Conservation (phyloP, 371 early-diverging fungal genomes). For the Mortierella sp. region DNA sequence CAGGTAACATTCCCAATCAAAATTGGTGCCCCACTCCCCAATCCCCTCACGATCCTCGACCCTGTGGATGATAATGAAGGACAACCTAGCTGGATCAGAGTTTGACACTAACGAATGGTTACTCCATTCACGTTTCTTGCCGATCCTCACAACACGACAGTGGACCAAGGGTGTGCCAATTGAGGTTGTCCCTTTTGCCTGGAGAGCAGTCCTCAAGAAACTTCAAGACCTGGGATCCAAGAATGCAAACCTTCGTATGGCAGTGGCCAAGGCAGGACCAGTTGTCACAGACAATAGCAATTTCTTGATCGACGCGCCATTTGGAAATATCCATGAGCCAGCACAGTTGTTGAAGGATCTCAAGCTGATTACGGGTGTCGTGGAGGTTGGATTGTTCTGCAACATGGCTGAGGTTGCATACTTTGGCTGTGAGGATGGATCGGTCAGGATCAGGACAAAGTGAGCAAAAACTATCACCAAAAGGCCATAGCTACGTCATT, state of each 20-base stretch:
- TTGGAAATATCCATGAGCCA: slow-evolving; percentile 78
- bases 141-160: slow-evolving; percentile 6
- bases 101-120: no score
- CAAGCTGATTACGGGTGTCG: slow-evolving; percentile 82
- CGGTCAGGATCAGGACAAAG: slow-evolving; percentile 51
- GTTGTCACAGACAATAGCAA: slow-evolving; percentile 96
- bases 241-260: slow-evolving; percentile 81
- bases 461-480: slow-evolving; percentile 18
- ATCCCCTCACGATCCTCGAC: no score
- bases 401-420: slow-evolving; percentile 85
- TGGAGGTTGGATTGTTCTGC: slow-evolving; percentile 93
- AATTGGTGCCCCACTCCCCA: no score
- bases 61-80: no score
- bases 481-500: no score
- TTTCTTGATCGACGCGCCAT: slow-evolving; percentile 87
- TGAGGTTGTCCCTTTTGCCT: slow-evolving; percentile 88
- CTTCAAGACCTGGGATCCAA: slow-evolving; percentile 58
- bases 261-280: slow-evolving; percentile 90
- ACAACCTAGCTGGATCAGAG: no score
- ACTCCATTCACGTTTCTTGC: no score
- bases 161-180: slow-evolving; percentile 83
- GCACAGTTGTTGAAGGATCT: slow-evolving; percentile 64
- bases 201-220: slow-evolving; percentile 61
- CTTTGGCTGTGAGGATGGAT: slow-evolving; percentile 84
- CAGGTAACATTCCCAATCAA: slow-evolving; percentile 66